Evolutionary conservation across 148 eudicot genomes (phyloP).

Genomic region (Oxyria digyna): DNA sequence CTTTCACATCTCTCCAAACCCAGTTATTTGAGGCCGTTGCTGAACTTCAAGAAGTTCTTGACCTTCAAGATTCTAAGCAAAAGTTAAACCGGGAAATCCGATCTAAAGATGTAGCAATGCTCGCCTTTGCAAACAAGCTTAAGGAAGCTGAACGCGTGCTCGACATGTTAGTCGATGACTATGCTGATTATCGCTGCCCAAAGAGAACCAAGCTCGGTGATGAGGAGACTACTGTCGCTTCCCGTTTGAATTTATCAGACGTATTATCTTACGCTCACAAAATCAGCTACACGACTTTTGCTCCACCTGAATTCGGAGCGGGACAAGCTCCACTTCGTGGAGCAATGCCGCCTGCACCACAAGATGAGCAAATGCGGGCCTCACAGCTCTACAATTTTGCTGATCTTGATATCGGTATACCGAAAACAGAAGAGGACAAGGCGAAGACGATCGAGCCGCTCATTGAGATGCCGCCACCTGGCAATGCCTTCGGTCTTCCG

Average conservation of each 20-base stretch:
- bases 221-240: slow-evolving; percentile 47
- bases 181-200: slow-evolving; percentile 61
- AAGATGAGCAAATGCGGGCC: slow-evolving; percentile 89
- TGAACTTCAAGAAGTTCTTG: slow-evolving; percentile 87
- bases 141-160: slow-evolving; percentile 72
- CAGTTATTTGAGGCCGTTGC: slow-evolving; percentile 85
- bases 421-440: slow-evolving; percentile 43
- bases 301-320: slow-evolving; percentile 84
- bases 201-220: slow-evolving; percentile 46
- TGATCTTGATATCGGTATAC: slow-evolving; percentile 68
- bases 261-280: slow-evolving; percentile 74
- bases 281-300: slow-evolving; percentile 93
- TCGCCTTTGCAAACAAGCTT: slow-evolving; percentile 75
- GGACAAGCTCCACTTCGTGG: slow-evolving; percentile 78
- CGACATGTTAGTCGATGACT: slow-evolving; percentile 84
- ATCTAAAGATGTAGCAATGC: slow-evolving; percentile 51
- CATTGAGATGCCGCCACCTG: slow-evolving; percentile 25
- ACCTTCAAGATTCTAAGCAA: slow-evolving; percentile 72
- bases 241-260: slow-evolving; percentile 56
- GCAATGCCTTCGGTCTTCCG: slow-evolving; percentile 33
- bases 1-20: slow-evolving; percentile 64
- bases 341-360: slow-evolving; percentile 92
- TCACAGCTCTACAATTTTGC: slow-evolving; percentile 73
- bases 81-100: slow-evolving; percentile 48
- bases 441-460: slow-evolving; percentile 50